A percentile compares a stretch with the other conserved stretches of the same genome.
Conservation (phyloP, 768 basidiomycete genomes). For the Boletus barrowsii region DNA sequence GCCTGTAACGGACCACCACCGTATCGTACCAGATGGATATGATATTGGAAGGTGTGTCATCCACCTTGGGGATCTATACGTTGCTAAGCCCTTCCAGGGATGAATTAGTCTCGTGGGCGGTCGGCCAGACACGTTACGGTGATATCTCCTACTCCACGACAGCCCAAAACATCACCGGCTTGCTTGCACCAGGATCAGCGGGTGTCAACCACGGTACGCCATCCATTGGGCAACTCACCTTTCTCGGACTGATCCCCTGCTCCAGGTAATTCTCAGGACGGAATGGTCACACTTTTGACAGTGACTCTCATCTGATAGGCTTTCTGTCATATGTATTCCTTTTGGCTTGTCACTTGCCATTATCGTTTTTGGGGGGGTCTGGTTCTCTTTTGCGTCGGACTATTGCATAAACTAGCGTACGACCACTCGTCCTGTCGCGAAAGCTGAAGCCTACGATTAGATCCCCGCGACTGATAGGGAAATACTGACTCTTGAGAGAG, state of each 20-base stretch:
- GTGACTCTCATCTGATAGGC: slow-evolving; percentile 39
- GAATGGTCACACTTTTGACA: too few species aligned
- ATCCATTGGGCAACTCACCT: neutral
- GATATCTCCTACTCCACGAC: slow-evolving; percentile 49
- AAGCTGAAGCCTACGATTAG: too few species aligned
- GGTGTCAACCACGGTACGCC: slow-evolving; percentile 52
- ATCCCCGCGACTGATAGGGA: too few species aligned
- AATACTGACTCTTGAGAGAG: too few species aligned
- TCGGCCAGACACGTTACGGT: slow-evolving; percentile 38
- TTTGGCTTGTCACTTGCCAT: neutral
- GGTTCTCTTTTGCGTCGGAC: neutral
- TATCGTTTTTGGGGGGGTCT: neutral
- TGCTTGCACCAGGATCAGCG: slow-evolving; percentile 48
- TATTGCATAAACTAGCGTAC: too few species aligned
- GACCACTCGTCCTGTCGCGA: too few species aligned
- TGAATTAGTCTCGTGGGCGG: slow-evolving; percentile 36
- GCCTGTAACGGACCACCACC: slow-evolving; percentile 35
- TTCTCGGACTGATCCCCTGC: neutral
- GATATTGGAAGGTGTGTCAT: slow-evolving; percentile 39
- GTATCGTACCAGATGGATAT: slow-evolving; percentile 46
- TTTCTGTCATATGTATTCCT: neutral
- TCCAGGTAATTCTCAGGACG: slow-evolving; percentile 47
- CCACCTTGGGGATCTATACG: neutral
- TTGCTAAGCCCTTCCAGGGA: slow-evolving; percentile 25
- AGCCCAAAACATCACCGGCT: slow-evolving; percentile 45